Percentiles rank a stretch among this genome's conserved stretches.
Evolutionary conservation across 495 filamentous ascomycete species (phyloP).

Genomic region (Glarea lozoyensis): DNA sequence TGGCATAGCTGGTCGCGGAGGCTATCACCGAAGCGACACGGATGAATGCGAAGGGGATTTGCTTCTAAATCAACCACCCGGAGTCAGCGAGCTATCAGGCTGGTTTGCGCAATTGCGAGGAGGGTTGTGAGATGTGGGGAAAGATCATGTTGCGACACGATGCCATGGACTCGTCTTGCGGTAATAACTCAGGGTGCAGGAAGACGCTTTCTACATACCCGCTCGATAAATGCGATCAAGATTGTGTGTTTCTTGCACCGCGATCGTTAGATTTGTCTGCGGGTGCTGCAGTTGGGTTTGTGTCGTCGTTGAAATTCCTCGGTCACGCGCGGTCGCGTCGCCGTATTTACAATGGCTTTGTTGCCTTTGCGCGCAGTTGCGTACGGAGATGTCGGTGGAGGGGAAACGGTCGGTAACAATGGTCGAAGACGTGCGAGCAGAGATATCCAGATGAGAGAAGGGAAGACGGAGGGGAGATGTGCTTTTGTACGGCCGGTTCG

Average conservation of each 20-base stretch:
- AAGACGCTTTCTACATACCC: too few relatives aligned
- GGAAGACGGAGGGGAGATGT: not conserved
- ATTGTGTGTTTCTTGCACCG: too few relatives aligned
- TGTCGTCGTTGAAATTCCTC: conserved; percentile 1
- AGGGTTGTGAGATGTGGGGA: too few relatives aligned
- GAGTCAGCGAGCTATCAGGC: too few relatives aligned
- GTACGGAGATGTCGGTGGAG: not conserved
- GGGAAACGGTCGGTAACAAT: not conserved
- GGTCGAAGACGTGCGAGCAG: not conserved
- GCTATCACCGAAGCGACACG: too few relatives aligned
- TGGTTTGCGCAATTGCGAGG: too few relatives aligned
- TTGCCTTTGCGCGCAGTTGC: not conserved
- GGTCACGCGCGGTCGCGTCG: not conserved
- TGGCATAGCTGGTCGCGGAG: conserved; percentile 36
- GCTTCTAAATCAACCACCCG: too few relatives aligned
- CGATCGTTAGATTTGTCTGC: too few relatives aligned
- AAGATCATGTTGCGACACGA: not conserved
- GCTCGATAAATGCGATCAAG: too few relatives aligned
- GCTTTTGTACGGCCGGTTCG: not conserved
- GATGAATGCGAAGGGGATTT: too few relatives aligned
- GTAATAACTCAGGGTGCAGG: not conserved
- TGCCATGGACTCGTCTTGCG: conserved; percentile 5
- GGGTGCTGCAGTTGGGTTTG: too few relatives aligned
- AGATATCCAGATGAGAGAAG: not conserved
- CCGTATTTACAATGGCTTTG: conserved; percentile 1